phyloP scores from a whole-genome alignment of 106 monocot species.

The Dendrobium nobile region DNA sequence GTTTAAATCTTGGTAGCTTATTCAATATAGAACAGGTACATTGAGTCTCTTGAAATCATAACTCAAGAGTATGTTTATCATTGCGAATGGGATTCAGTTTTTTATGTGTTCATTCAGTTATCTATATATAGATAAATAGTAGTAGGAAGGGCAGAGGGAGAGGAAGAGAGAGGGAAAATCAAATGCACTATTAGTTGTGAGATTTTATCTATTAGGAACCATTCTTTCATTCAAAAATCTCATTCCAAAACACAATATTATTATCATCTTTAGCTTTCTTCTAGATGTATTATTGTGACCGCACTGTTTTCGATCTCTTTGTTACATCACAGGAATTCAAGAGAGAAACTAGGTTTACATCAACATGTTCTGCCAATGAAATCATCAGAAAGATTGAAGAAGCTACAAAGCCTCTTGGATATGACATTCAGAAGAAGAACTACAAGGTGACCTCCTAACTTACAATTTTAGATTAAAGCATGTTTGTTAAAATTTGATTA shows the following conservation, averaged over 20 bases:
- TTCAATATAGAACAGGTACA: slow-evolving; percentile 65
- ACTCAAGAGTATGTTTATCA: not conserved
- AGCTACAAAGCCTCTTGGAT: slow-evolving; percentile 82
- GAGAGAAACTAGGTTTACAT: slow-evolving; percentile 77
- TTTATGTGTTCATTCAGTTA: not conserved
- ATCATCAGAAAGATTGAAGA: slow-evolving; percentile 85
- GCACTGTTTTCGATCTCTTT: not conserved
- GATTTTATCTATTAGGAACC: not conserved
- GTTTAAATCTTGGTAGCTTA: slow-evolving; percentile 76
- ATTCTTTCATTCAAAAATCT: not conserved
- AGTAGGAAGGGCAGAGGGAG: not conserved
- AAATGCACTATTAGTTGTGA: not conserved
- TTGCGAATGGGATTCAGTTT: slow-evolving; percentile 1
- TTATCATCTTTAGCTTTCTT: not conserved
- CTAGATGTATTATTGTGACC: not conserved
- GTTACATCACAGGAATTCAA: slow-evolving; percentile 52
- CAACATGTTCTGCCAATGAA: slow-evolving; percentile 69
- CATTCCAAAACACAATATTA: not conserved
- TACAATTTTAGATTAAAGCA: not conserved
- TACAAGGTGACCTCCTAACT: slow-evolving; percentile 46
- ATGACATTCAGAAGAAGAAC: slow-evolving; percentile 77
- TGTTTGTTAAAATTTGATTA: no score
- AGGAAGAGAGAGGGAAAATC: not conserved
- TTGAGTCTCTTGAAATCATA: not conserved
- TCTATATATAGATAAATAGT: not conserved